phyloP scores from a whole-genome alignment of 345 rosid species.

The Citrus mangshanensis region DNA sequence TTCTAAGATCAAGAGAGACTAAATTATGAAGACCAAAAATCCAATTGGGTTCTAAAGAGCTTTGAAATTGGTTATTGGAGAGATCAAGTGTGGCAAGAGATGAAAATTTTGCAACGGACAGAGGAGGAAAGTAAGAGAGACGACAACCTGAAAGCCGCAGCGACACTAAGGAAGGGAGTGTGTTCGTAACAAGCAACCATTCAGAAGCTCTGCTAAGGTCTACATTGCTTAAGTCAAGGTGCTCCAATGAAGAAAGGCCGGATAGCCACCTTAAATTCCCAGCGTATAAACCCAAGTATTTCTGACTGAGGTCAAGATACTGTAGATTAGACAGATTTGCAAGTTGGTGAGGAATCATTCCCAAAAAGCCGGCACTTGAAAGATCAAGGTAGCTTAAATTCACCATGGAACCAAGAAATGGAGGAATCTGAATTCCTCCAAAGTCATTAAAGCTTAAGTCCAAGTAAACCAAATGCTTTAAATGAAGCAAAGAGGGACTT shows the following conservation, averaged over 20 bases:
- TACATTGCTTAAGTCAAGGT: background rate
- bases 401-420: no score
- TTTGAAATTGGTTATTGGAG: background rate
- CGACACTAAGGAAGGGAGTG: background rate
- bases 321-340: no score
- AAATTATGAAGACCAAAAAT: background rate
- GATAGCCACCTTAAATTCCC: background rate
- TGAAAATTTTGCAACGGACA: background rate
- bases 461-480: background rate
- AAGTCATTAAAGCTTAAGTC: no score
- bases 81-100: background rate
- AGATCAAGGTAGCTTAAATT: no score
- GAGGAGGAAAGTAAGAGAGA: background rate
- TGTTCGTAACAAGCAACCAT: background rate
- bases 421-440: no score
- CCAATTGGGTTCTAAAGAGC: background rate
- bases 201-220: background rate
- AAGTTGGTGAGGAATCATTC: no score
- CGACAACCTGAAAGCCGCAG: background rate
- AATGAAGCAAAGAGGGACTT: background rate
- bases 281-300: no score
- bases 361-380: no score
- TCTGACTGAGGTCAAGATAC: no score
- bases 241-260: background rate
- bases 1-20: background rate